A percentile compares a stretch with the other conserved stretches of the same genome.
Conservation (phyloP, 177 flowering plant species). For the Vitis hybrid region DNA sequence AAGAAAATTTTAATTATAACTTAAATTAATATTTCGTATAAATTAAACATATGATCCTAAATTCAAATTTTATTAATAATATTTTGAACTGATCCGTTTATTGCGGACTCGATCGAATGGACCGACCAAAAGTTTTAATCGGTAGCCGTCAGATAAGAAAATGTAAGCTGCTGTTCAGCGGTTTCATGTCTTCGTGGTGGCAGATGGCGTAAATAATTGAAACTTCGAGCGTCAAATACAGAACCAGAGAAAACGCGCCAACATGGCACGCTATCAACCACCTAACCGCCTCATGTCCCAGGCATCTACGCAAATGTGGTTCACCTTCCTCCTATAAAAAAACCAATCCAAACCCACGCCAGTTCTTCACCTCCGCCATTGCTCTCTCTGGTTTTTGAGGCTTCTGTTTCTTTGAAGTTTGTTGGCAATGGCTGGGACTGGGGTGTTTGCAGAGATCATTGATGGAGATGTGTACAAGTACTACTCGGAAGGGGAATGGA, state of each 20-base stretch:
- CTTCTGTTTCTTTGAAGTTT: not conserved
- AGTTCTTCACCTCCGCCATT: slow-evolving; percentile 3
- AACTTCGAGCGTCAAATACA: not conserved
- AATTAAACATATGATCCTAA: too few relatives aligned
- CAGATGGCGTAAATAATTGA: not conserved
- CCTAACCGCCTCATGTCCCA: not conserved
- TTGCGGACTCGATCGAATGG: too few relatives aligned
- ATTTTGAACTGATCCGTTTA: too few relatives aligned
- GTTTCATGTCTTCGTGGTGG: not conserved
- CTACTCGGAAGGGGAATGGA: slow-evolving; percentile 95
- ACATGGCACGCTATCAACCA: slow-evolving; percentile 15
- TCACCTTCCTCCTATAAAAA: slow-evolving; percentile 21
- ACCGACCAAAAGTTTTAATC: too few relatives aligned
- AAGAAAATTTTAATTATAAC: too few relatives aligned
- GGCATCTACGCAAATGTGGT: slow-evolving; percentile 16
- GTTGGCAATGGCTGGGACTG: slow-evolving; percentile 60
- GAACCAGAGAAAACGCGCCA: not conserved
- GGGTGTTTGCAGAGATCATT: slow-evolving; percentile 73
- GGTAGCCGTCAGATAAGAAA: too few relatives aligned
- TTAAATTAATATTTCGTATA: too few relatives aligned
- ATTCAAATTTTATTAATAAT: too few relatives aligned
- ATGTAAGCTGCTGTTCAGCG: too few relatives aligned
- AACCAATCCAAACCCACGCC: not conserved
- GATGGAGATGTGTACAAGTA: slow-evolving; percentile 91
- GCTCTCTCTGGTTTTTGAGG: not conserved